Evolutionary conservation across 2,329 filamentous ascomycete species (phyloP), one percentile per base, ranked within the genome.

Genomic region (Alternaria sp.): DNA sequence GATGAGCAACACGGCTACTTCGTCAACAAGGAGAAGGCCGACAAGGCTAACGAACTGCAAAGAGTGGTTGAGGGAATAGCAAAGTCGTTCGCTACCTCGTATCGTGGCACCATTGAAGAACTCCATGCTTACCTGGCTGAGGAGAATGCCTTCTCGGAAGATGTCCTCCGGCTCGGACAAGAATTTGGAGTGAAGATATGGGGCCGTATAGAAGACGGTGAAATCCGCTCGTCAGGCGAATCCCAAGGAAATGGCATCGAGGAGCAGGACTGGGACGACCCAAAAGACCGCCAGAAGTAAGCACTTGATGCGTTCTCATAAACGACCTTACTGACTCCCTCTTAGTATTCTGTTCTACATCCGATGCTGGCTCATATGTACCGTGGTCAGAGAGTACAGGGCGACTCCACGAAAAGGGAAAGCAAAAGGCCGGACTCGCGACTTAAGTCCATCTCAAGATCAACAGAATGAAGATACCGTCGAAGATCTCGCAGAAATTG

Each of bases 291-390:
- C 30, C 44, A 59, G 12, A 57, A 15, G 67, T 68, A 28, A 66
- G 61, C 36, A 15, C 6, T 12, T 10, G 6, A 25, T 32, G 12
- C 11, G 10, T 10, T 12, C 6, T 6, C 9, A 11, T 26, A 15
- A 15, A 26, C 9, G 9, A 6, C 25, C 21, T 23, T 13, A 26
- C 44, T 68, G 15, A 68, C 10, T 5, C 3, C 2, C 8, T 13
- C 10, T 0, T 12, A 68, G 67, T 5, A 65, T 68, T 28, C 44
- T 50, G 4, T 68, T 65, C 13, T 63, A 57, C n/a, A 47, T 68
- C 36, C 67, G 60, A 6, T 68, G 67, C 46, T 68, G 67, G 64
- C 60, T 67, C 13, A 51, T 61, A 17, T 40, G 62, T 4, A 13
- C 59, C 15, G 59, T 56, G 10, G 52, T 56, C 7, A 49, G 26